A percentile compares a stretch with the other conserved stretches of the same genome.
phyloP scores from a whole-genome alignment of 2,329 filamentous ascomycete genomes.

The Lasiodiplodia citricola region DNA sequence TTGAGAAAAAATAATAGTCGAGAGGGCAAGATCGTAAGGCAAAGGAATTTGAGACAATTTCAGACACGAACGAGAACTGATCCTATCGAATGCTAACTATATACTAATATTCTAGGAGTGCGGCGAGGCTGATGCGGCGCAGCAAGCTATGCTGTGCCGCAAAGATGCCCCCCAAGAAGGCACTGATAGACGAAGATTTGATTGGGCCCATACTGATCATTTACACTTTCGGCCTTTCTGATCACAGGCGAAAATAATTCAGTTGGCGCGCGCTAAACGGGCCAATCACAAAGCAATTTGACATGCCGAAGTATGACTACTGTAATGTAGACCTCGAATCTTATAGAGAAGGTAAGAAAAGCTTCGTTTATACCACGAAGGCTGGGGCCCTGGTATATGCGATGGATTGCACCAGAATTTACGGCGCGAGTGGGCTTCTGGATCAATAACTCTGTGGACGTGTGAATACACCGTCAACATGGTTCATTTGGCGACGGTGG shows the following conservation, averaged over 20 bases:
- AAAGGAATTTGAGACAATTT: background rate
- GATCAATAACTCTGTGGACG: background rate
- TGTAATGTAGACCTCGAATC: background rate
- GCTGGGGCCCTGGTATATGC: background rate
- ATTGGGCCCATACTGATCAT: background rate
- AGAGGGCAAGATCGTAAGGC: background rate
- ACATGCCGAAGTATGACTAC: no score
- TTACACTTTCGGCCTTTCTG: no score
- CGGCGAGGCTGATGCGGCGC: background rate
- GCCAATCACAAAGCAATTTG: background rate
- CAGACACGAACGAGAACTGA: background rate
- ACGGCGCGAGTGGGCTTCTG: no score
- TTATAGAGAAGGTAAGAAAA: background rate
- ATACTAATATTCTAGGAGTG: background rate
- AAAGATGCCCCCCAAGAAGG: background rate
- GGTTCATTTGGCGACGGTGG: background rate
- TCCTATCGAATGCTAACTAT: background rate
- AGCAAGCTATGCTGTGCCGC: background rate
- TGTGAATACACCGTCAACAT: background rate
- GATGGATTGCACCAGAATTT: background rate
- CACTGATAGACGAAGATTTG: background rate
- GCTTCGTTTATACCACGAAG: background rate
- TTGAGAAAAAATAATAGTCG: no score
- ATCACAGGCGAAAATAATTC: background rate
- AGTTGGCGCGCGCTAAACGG: background rate